Evolutionary conservation across 2,329 filamentous ascomycete genomes (phyloP).

Genomic region (Aspergillus sp.): DNA sequence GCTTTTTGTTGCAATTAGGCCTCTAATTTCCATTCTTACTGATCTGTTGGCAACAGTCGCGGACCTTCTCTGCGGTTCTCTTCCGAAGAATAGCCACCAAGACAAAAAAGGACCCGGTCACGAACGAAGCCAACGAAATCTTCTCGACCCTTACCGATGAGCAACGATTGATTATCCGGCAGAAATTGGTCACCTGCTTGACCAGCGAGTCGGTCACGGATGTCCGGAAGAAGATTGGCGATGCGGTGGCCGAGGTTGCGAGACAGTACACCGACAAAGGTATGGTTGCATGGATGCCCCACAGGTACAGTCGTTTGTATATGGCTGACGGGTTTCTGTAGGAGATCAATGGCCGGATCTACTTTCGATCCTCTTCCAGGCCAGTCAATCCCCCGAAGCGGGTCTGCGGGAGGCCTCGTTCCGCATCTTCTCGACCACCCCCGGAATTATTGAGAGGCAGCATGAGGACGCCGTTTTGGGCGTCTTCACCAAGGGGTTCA

Average conservation of each 20-base stretch:
- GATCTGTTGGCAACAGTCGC: slow-evolving; percentile 50
- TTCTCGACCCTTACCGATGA: slow-evolving; percentile 70
- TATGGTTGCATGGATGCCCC: slow-evolving; percentile 38
- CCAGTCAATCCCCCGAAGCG: slow-evolving; percentile 75
- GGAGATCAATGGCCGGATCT: slow-evolving; percentile 85
- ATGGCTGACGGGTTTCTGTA: slow-evolving; percentile 28
- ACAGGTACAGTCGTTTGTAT: not conserved
- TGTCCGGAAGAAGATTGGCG: slow-evolving; percentile 90
- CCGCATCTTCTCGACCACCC: slow-evolving; percentile 89
- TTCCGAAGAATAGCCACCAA: slow-evolving; percentile 91
- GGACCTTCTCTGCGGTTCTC: slow-evolving; percentile 85
- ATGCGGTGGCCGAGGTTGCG: slow-evolving; percentile 92
- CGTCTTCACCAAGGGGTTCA: slow-evolving; percentile 86
- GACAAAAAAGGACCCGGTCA: slow-evolving; percentile 61
- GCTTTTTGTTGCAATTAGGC: too few species aligned
- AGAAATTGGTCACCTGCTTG: slow-evolving; percentile 72
- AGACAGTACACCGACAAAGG: slow-evolving; percentile 89
- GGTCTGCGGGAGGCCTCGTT: slow-evolving; percentile 87
- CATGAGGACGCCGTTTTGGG: slow-evolving; percentile 83
- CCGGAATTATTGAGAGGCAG: slow-evolving; percentile 89
- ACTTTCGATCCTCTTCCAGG: slow-evolving; percentile 72
- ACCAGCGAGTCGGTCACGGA: slow-evolving; percentile 61
- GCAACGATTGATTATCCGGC: slow-evolving; percentile 67
- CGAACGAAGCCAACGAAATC: slow-evolving; percentile 66
- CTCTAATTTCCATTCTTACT: slow-evolving; percentile 2